phyloP scores from a whole-genome alignment of 164 flowering plant genomes.

The Kingdonia uniflora region DNA sequence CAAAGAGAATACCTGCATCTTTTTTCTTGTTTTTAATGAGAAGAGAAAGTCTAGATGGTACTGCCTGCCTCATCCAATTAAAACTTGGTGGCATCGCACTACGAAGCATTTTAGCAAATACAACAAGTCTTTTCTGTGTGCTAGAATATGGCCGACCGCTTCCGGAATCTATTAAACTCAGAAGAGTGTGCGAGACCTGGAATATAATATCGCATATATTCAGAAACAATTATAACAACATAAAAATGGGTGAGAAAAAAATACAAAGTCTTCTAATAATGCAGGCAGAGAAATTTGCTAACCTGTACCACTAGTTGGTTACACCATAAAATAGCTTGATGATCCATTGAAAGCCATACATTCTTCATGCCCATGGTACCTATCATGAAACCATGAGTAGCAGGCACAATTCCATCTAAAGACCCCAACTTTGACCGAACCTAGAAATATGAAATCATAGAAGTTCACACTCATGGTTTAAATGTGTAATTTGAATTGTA shows the following conservation, averaged over 20 bases:
- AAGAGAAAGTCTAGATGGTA: conserved; percentile 17
- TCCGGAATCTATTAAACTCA: conserved; percentile 67
- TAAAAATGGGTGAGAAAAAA: too few relatives aligned
- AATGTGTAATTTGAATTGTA: neutral
- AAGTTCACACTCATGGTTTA: conserved; percentile 3
- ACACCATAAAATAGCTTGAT: conserved; percentile 97
- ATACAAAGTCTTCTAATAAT: conserved; percentile 1
- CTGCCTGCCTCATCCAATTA: conserved; percentile 38
- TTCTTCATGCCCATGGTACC: conserved; percentile 79
- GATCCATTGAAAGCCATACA: conserved; percentile 99
- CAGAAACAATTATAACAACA: too few relatives aligned
- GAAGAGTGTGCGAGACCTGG: conserved; percentile 94
- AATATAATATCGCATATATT: conserved; percentile 6
- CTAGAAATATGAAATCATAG: conserved; percentile 25
- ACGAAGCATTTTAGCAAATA: conserved; percentile 73
- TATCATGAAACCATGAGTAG: conserved; percentile 79
- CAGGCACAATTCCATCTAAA: conserved; percentile 87
- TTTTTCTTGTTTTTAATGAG: conserved; percentile 20
- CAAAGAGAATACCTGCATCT: conserved; percentile 30
- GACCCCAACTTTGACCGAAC: conserved; percentile 79
- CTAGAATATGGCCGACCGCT: conserved; percentile 61
- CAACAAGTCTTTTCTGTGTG: conserved; percentile 46
- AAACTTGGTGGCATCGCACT: conserved; percentile 67
- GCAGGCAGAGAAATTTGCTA: conserved; percentile 14
- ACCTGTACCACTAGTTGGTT: conserved; percentile 97